Conservation (phyloP, 257 asterid species). For the Solanum boliviense region DNA sequence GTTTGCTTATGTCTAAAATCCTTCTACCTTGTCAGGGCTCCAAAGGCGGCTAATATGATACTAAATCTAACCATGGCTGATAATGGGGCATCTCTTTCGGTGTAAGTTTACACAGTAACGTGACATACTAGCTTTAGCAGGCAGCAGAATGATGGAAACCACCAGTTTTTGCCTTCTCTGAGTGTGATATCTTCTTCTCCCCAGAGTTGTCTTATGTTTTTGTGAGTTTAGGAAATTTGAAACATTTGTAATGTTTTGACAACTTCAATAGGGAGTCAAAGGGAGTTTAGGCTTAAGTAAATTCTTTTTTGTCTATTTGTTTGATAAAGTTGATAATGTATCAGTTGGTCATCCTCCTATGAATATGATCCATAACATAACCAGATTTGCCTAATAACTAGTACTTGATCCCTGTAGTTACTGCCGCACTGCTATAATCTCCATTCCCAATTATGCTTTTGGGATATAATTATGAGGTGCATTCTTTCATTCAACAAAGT, state of each 20-base stretch:
- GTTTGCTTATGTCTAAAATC: neutral
- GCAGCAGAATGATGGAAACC: neutral
- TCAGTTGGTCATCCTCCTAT: neutral
- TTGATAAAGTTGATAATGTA: neutral
- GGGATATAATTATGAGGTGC: neutral
- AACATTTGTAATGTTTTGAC: neutral
- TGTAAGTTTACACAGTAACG: neutral
- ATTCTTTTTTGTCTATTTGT: neutral
- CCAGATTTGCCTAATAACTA: neutral
- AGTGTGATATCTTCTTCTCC: neutral
- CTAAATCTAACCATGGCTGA: slow-evolving; percentile 68
- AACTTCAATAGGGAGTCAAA: neutral
- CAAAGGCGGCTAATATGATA: slow-evolving; percentile 84
- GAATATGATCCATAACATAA: neutral
- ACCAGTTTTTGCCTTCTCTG: neutral
- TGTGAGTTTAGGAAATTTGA: neutral
- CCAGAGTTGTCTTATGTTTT: neutral
- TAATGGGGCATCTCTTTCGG: slow-evolving; percentile 90
- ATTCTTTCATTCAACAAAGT: neutral
- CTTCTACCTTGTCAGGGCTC: slow-evolving; percentile 54
- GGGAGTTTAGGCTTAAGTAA: neutral
- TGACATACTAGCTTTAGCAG: neutral
- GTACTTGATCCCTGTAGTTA: neutral
- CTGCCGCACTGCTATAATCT: neutral
- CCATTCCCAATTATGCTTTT: neutral